Evolutionary conservation across 2,329 filamentous ascomycete species (phyloP).

Genomic region (Penicillium palitans): DNA sequence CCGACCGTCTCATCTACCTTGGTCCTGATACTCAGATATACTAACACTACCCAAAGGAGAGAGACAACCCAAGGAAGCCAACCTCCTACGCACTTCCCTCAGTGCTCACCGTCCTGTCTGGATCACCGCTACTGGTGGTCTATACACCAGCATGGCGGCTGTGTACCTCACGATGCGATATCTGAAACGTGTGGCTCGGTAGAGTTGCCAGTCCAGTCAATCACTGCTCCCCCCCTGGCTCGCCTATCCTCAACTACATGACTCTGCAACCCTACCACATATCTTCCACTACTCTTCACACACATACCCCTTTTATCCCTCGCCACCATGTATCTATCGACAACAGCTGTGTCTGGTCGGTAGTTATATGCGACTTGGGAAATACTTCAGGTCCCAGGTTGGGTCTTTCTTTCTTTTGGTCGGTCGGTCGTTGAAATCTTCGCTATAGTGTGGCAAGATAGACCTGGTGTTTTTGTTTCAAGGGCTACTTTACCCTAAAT

Average conservation of each 20-base stretch:
- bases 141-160: constrained; percentile 35
- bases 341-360: background rate
- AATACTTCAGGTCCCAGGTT: constrained; percentile 5
- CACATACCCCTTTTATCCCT: constrained; percentile 1
- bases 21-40: background rate
- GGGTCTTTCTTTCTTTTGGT: constrained; percentile 19
- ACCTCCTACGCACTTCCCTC: constrained; percentile 34
- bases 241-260: background rate
- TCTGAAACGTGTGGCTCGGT: constrained; percentile 25
- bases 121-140: constrained; percentile 32
- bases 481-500: constrained; percentile 28
- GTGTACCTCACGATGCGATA: constrained; percentile 36
- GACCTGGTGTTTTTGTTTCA: constrained; percentile 14
- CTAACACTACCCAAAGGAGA: constrained; percentile 23
- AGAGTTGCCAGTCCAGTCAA: constrained; percentile 6
- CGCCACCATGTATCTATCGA: constrained; percentile 2
- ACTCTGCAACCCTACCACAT: background rate
- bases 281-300: background rate
- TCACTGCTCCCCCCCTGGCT: background rate
- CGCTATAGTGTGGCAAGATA: constrained; percentile 19
- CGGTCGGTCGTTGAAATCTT: constrained; percentile 8
- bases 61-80: constrained; percentile 30
- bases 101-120: constrained; percentile 36
- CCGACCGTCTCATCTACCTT: background rate
- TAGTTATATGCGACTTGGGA: background rate